Evolutionary conservation across 1,139 yeast species (phyloP), one percentile per base, ranked within the genome.

Genomic region (Trichomonascaceae sp.): DNA sequence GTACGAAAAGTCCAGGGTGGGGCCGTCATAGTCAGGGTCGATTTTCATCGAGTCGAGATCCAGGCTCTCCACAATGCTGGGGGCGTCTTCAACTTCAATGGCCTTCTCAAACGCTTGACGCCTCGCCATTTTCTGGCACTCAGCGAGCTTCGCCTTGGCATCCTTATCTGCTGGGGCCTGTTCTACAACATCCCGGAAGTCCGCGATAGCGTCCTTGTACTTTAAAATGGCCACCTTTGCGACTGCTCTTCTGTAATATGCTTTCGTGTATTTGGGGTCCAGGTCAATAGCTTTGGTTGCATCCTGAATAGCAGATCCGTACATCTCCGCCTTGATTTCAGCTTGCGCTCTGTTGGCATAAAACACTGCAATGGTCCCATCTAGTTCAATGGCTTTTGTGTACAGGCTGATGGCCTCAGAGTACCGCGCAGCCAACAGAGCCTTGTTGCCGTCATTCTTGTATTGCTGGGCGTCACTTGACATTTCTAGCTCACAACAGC

Each of bases 271-370:
- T 28, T 62, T 54, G 1, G 77, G 69, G 51, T 89, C 85, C 9
- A 77, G 52, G 32, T 65, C 67, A 32, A 89, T 64, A 1, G 97
- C 87, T 31, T 60, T 58, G 27, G 76, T 70, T 46, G 94, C 78
- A 53, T 87, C 96, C 13, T 59, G 63, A 3, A 87, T 70, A 1
- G 96, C 93, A 32, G 73, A 65, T 2, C 96, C 97, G 55, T 79
- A 87, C 47, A 76, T 77, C 52, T 89, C 98, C 37, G 76, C 58
- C 52, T 82, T 81, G 51, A 87, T 74, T 45, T 85, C 77, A 1
- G 84, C 94, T 48, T 84, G 93, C 0, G 98, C 96, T 43, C 96
- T 65, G 59, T 89, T 89, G 20, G 95, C 76, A 53, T 62, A 81
- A 50, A 74, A 78, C 14, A 87, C 72, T 1, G 92, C 81, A 41